Evolutionary conservation across 371 early-diverging fungal genomes (phyloP), one percentile per base, ranked within the genome.

Genomic region (Rhizopus arrhizus): DNA sequence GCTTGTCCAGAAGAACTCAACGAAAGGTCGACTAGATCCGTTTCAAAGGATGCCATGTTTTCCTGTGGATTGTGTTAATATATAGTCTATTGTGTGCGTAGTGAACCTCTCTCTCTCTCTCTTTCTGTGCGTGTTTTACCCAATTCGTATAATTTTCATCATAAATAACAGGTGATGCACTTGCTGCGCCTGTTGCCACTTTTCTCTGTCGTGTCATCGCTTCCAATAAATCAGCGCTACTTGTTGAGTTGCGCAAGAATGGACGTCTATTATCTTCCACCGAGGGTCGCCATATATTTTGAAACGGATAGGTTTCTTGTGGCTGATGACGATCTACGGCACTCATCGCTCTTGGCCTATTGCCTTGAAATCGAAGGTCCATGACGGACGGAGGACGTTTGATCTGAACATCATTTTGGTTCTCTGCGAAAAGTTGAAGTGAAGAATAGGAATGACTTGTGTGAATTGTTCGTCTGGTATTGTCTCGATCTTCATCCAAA

Each of bases 311-410:
- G 2, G 35, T 28, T 8, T 40, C 41, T 10, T 56, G 62, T 12
- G 56, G 51, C 16, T 52, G 41, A 47, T 40, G 41, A 46, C 64
- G 68, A 46, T 72, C 72, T 12, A 65, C 69, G 46, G 82, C 78
- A 40, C 85, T 81, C 65, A 82, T 76, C 54, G 81, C 83, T 15
- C 82, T 71, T 28, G 83, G 82, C 59, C 81, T 48, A 29, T 64
- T 68, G 7, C 62, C 51, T 52, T 64, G 69, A 48, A 61, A 22
- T 52, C 61, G 59, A 49, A 65, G 55, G 40, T 50, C 42, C 56
- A 31, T 48, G 11, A 48, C 13, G 13, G 43, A 15, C 2, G 43
- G 43, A 43, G n/a, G 11, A 0, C 13, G 40, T 38, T 38, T 38
- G 8, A 38, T 11, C 2, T 11, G n/a, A 15, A n/a, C 9, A 15